These are phyloP conservation scores for Lentinula boryana DNA, from an alignment of 768 basidiomycete genomes.

Conservation along the genomic window DNA sequence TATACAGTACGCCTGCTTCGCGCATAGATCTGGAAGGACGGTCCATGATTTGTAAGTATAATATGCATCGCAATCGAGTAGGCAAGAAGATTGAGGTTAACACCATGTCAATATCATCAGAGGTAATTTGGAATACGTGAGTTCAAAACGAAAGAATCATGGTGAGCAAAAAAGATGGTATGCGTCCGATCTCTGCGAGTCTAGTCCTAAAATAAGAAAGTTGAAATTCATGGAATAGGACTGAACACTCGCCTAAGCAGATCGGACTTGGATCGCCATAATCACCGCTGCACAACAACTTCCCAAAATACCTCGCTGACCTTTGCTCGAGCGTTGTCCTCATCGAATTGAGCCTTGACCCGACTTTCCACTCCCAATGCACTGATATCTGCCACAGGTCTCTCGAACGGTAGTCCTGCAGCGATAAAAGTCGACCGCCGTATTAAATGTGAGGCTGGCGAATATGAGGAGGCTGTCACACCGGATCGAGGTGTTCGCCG, in stretches of 20 bases:
- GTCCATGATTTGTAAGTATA: too few species aligned
- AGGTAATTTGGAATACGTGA: too few species aligned
- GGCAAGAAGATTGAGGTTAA: too few species aligned
- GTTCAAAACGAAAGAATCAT: too few species aligned
- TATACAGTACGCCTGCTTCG: too few species aligned
- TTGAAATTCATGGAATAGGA: not conserved
- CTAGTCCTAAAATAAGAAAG: too few species aligned
- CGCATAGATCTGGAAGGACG: too few species aligned
- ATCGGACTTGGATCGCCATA: not conserved
- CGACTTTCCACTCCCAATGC: conserved; percentile 59
- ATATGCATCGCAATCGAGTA: too few species aligned
- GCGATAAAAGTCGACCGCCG: conserved; percentile 77
- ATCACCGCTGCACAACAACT: conserved; percentile 5
- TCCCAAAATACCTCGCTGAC: conserved; percentile 8
- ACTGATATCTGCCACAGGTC: conserved; percentile 54
- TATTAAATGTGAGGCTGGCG: conserved; percentile 66
- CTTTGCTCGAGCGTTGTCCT: conserved; percentile 3
- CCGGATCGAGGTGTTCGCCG: conserved; percentile 67
- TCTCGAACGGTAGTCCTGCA: conserved; percentile 64
- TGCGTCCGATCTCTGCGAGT: too few species aligned
- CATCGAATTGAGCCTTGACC: conserved; percentile 20
- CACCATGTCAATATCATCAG: too few species aligned
- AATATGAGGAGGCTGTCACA: conserved; percentile 64
- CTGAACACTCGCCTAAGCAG: not conserved
- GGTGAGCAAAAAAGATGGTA: too few species aligned